Conservation (phyloP, 1,284 basidiomycete genomes). For the Boletus subluridellus region DNA sequence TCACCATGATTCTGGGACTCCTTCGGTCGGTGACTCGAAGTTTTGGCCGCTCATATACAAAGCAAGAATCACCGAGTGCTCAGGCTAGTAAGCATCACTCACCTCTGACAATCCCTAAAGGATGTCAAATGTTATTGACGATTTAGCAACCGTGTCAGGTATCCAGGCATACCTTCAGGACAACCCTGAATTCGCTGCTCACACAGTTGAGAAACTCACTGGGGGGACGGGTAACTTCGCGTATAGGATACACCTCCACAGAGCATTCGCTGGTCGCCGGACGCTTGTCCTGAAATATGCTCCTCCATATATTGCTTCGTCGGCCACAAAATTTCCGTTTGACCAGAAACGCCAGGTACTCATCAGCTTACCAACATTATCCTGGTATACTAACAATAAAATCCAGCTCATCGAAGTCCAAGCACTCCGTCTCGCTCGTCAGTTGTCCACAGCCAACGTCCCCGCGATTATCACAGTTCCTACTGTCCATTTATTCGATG, state of each 20-base stretch:
- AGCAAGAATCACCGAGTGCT: not conserved
- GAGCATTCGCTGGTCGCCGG: constrained; percentile 36
- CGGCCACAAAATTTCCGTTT: constrained; percentile 33
- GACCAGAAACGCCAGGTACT: constrained; percentile 53
- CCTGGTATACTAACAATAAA: constrained; percentile 1
- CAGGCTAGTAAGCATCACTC: not conserved
- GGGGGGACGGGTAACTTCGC: constrained; percentile 55
- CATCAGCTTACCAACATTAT: not conserved
- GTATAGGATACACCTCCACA: constrained; percentile 46
- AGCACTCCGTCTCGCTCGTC: constrained; percentile 42
- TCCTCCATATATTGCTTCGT: constrained; percentile 40
- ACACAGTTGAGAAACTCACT: constrained; percentile 35
- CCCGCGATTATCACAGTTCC: constrained; percentile 47
- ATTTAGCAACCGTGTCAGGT: constrained; percentile 38
- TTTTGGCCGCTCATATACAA: not conserved
- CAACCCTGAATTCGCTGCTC: constrained; percentile 39
- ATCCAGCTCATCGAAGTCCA: constrained; percentile 50
- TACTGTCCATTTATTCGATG: constrained; percentile 48
- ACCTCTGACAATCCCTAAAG: not conserved
- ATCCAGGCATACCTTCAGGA: constrained; percentile 39
- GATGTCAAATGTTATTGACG: constrained; percentile 21
- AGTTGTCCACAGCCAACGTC: constrained; percentile 26
- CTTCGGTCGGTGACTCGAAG: constrained; percentile 10
- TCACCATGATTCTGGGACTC: constrained; percentile 1
- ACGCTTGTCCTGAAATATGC: constrained; percentile 59